phyloP scores from a whole-genome alignment of 2,329 filamentous ascomycete species.

The Cladosporium austrohemisphaericum region DNA sequence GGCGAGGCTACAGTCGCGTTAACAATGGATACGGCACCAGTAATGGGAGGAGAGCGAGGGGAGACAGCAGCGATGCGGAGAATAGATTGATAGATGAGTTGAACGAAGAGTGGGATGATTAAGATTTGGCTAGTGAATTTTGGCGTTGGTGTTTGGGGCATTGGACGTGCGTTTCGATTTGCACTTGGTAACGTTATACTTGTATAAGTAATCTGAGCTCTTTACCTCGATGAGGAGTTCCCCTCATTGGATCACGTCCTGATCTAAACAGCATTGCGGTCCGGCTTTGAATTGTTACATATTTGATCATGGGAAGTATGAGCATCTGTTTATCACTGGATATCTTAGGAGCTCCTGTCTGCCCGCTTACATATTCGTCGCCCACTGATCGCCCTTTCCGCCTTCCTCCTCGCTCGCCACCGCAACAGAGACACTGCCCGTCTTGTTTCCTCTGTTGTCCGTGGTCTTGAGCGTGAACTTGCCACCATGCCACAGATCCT shows the following conservation, averaged over 20 bases:
- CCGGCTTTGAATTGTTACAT: too few relatives aligned
- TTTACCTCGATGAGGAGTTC: too few relatives aligned
- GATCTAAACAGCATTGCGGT: too few relatives aligned
- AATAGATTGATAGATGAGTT: conserved; percentile 92
- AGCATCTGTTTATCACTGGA: too few relatives aligned
- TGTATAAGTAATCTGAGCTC: too few relatives aligned
- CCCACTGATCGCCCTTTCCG: conserved; percentile 21
- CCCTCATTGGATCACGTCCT: too few relatives aligned
- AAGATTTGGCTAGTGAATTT: conserved; percentile 13
- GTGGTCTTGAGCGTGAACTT: conserved; percentile 64
- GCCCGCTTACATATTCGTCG: conserved; percentile 13
- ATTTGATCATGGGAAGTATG: too few relatives aligned
- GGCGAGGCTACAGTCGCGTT: conserved; percentile 65
- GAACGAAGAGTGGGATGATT: conserved; percentile 95
- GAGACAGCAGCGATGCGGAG: conserved; percentile 67
- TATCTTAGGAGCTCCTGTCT: too few relatives aligned
- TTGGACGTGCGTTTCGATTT: background rate
- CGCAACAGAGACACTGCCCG: conserved; percentile 47
- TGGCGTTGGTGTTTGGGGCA: background rate
- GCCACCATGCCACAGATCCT: conserved; percentile 83
- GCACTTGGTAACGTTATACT: too few relatives aligned
- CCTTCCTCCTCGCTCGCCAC: conserved; percentile 33
- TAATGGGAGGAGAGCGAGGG: conserved; percentile 37
- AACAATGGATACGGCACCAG: conserved; percentile 24
- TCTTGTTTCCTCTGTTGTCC: conserved; percentile 46